Percentiles rank a stretch among this genome's conserved stretches.
Conservation (phyloP, 106 monocot genomes). For the Iris macrosiphon region DNA sequence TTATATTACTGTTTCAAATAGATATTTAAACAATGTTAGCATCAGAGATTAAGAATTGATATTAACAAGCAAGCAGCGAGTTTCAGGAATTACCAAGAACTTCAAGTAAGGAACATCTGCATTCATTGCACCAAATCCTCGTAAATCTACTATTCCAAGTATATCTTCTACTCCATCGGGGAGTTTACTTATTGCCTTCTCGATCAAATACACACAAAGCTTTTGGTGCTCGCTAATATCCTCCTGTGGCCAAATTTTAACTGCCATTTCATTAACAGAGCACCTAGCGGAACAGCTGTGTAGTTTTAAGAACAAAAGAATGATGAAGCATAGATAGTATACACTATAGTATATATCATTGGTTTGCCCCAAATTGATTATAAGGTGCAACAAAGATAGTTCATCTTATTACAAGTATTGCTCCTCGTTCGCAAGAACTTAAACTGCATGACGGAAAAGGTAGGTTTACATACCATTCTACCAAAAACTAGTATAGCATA, state of each 20-base stretch:
- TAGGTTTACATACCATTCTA: too few species aligned
- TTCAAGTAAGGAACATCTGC: slow-evolving; percentile 67
- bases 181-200: slow-evolving; percentile 78
- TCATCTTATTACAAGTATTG: too few species aligned
- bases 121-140: slow-evolving; percentile 61
- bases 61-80: background rate
- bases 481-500: too few species aligned
- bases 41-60: too few species aligned
- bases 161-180: slow-evolving; percentile 64
- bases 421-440: too few species aligned
- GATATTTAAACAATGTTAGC: too few species aligned
- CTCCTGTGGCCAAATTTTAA: slow-evolving; percentile 58
- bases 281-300: slow-evolving; percentile 15
- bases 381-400: too few species aligned
- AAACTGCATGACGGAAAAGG: too few species aligned
- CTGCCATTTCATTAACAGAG: slow-evolving; percentile 16
- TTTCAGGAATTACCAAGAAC: slow-evolving; percentile 56
- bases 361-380: too few species aligned
- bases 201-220: slow-evolving; percentile 76
- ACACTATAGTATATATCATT: too few species aligned
- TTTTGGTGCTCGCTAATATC: slow-evolving; percentile 62
- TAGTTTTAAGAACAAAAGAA: background rate
- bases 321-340: background rate
- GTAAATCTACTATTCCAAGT: slow-evolving; percentile 76
- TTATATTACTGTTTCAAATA: too few species aligned